These are phyloP conservation scores for Alternaria arborescens DNA, from an alignment of 2,329 filamentous ascomycete species.

Conservation along the genomic window DNA sequence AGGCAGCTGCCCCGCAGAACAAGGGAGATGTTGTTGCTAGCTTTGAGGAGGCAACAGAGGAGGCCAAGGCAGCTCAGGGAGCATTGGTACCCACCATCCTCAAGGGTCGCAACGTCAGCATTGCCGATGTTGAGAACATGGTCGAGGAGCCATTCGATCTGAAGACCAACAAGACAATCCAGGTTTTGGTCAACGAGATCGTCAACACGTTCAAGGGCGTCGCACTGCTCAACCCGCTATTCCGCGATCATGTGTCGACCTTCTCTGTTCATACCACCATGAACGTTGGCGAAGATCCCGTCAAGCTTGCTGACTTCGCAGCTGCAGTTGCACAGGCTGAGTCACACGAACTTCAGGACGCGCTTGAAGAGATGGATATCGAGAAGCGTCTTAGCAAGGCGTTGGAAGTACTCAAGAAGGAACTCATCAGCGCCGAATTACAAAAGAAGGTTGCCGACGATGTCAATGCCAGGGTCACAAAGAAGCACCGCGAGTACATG, in stretches of 20 bases:
- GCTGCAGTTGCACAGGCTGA: slow-evolving; percentile 90
- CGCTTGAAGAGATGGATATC: slow-evolving; percentile 86
- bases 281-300: slow-evolving; percentile 93
- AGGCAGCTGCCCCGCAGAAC: slow-evolving; percentile 58
- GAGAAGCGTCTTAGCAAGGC: slow-evolving; percentile 93
- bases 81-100: slow-evolving; percentile 93
- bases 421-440: slow-evolving; percentile 96
- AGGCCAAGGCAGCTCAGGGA: slow-evolving; percentile 56
- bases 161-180: slow-evolving; percentile 86
- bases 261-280: slow-evolving; percentile 83
- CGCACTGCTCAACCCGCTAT: slow-evolving; percentile 89
- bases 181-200: slow-evolving; percentile 94
- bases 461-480: slow-evolving; percentile 96
- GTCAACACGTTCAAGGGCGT: slow-evolving; percentile 99
- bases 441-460: slow-evolving; percentile 98
- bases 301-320: slow-evolving; percentile 95
- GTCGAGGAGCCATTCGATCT: slow-evolving; percentile 88
- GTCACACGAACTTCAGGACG: slow-evolving; percentile 88
- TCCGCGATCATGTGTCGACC: slow-evolving; percentile 95
- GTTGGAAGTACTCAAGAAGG: slow-evolving; percentile 92
- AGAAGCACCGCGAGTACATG: slow-evolving; percentile 97
- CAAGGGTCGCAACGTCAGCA: slow-evolving; percentile 87
- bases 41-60: slow-evolving; percentile 84
- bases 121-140: slow-evolving; percentile 95
- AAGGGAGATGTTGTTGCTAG: slow-evolving; percentile 91